phyloP scores from a whole-genome alignment of 352 stramenopile species.

The Elongisporangium prolatum region DNA sequence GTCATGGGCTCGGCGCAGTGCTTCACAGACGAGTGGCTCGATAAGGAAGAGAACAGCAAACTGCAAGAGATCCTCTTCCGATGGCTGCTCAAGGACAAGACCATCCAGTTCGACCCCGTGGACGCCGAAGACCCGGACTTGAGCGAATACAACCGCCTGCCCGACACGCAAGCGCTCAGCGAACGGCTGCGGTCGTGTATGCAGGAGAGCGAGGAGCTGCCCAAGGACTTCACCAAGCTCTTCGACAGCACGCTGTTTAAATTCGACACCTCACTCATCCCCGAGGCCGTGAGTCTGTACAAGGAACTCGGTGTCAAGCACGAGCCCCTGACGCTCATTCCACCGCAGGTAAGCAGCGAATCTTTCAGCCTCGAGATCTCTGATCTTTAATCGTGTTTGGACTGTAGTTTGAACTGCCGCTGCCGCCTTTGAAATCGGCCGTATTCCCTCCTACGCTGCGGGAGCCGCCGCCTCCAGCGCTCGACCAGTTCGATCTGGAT shows the following conservation, averaged over 20 bases:
- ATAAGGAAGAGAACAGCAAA: constrained; percentile 94
- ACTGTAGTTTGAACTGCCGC: constrained; percentile 88
- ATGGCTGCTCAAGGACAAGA: constrained; percentile 89
- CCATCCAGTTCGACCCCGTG: constrained; percentile 57
- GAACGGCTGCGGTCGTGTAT: constrained; percentile 92
- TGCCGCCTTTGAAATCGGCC: constrained; percentile 90
- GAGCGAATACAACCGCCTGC: constrained; percentile 87
- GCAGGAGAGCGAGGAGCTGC: constrained; percentile 92
- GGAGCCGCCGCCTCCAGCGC: constrained; percentile 83
- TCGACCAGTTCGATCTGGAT: constrained; percentile 97
- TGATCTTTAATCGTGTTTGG: background rate
- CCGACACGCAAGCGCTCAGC: constrained; percentile 92
- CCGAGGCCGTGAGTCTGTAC: constrained; percentile 92
- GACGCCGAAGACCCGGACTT: constrained; percentile 83
- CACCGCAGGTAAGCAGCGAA: constrained; percentile 63
- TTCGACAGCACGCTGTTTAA: constrained; percentile 94
- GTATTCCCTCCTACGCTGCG: constrained; percentile 92
- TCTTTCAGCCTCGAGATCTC: background rate
- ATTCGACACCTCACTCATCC: constrained; percentile 93
- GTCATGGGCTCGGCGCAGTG: constrained; percentile 92
- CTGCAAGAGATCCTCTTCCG: constrained; percentile 92
- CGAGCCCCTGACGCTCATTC: constrained; percentile 93
- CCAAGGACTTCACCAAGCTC: constrained; percentile 92
- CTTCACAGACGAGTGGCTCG: constrained; percentile 94
- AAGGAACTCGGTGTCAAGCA: constrained; percentile 91